Conservation (phyloP, 2,329 filamentous ascomycete species). For the Pseudogymnoascus sp. region DNA sequence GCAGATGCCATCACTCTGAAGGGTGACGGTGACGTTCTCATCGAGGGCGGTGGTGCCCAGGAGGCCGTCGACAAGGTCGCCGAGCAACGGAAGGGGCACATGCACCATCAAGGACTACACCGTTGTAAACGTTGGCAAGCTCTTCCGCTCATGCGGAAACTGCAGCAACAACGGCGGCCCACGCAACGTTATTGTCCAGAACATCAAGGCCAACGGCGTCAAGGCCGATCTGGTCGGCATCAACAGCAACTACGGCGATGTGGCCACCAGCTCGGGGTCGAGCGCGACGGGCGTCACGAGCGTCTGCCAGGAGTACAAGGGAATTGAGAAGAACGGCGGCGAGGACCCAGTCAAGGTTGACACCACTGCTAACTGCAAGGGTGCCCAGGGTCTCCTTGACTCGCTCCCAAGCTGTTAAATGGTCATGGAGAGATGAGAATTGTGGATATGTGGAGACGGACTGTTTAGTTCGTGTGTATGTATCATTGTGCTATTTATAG, state of each 20-base stretch:
- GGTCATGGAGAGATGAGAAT: not conserved
- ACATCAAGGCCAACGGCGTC: conserved; percentile 29
- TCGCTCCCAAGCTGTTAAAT: conserved; percentile 16
- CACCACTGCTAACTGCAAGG: conserved; percentile 13
- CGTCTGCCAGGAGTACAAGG: conserved; percentile 22
- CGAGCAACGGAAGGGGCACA: conserved; percentile 30
- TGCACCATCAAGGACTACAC: conserved; percentile 33
- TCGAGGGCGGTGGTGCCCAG: conserved; percentile 32
- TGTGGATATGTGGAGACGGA: not conserved
- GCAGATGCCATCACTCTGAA: conserved; percentile 35
- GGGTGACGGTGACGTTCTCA: conserved; percentile 27
- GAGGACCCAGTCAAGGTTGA: conserved; percentile 14
- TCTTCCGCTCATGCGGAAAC: conserved; percentile 44
- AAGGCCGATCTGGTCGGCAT: conserved; percentile 29
- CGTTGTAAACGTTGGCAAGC: conserved; percentile 35
- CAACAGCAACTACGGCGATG: conserved; percentile 36
- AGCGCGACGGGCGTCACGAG: conserved; percentile 18
- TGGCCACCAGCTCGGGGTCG: conserved; percentile 25
- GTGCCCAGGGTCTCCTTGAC: conserved; percentile 12
- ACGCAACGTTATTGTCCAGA: conserved; percentile 26
- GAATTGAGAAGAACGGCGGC: conserved; percentile 16
- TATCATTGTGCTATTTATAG: not conserved
- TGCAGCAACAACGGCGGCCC: conserved; percentile 31
- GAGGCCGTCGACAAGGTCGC: conserved; percentile 32
- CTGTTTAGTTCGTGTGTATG: conserved; percentile 4